These are phyloP conservation scores for Wickerhamiella cacticola DNA, from an alignment of 805 yeast genomes.

Conservation along the genomic window DNA sequence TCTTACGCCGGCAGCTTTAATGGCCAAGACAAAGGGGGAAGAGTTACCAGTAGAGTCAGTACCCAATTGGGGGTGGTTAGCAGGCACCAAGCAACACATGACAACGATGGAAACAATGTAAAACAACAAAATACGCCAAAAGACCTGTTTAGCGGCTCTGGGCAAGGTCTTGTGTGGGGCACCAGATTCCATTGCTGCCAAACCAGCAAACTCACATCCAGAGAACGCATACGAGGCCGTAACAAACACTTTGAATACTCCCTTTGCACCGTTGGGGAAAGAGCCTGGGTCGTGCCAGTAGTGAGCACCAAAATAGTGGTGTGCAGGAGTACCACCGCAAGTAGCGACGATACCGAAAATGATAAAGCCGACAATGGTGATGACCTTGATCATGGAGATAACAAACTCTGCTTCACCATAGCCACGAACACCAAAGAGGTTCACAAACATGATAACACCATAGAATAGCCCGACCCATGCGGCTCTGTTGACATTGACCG, in stretches of 20 bases:
- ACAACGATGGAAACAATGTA: constrained; percentile 48
- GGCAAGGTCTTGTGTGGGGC: constrained; percentile 60
- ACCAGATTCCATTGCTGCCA: constrained; percentile 66
- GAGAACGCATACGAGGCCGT: constrained; percentile 69
- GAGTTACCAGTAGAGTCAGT: constrained; percentile 48
- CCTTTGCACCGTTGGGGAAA: constrained; percentile 53
- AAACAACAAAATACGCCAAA: constrained; percentile 67
- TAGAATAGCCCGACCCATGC: constrained; percentile 47
- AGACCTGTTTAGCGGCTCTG: constrained; percentile 65
- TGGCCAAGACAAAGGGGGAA: constrained; percentile 66
- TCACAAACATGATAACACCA: constrained; percentile 36
- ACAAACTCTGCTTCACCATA: constrained; percentile 64
- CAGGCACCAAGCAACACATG: constrained; percentile 62
- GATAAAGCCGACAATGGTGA: constrained; percentile 50
- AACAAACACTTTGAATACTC: constrained; percentile 59
- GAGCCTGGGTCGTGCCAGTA: constrained; percentile 59
- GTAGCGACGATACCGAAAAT: constrained; percentile 42
- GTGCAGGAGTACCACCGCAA: constrained; percentile 44
- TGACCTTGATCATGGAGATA: constrained; percentile 45
- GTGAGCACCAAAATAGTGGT: constrained; percentile 39
- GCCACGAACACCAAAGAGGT: constrained; percentile 46
- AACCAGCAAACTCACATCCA: constrained; percentile 62
- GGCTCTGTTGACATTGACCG: constrained; percentile 38
- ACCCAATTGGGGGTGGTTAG: constrained; percentile 39
- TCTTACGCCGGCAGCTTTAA: constrained; percentile 49